Base-by-base conservation (phyloP, 1,139 yeast species). In the Nadsonia starkeyi-henricii region DNA sequence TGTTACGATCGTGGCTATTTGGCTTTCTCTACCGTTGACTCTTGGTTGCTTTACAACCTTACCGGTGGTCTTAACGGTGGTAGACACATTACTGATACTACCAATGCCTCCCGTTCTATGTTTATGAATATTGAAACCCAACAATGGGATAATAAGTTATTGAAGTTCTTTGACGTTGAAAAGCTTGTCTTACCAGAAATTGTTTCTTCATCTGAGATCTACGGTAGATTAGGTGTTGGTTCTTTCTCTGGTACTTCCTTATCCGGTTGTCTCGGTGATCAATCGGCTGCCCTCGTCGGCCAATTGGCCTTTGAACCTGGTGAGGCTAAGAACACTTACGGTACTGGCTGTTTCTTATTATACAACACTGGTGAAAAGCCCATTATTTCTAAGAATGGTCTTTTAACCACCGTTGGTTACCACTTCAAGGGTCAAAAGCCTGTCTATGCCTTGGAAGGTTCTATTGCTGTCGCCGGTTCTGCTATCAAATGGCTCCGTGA, bases 381-480 rank as follows among this genome's bases (percentile, higher is more conserved):
- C 13, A 66, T 68, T 26, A 75, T 81, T 46, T 79, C 89, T 42
- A 72, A 76, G 43, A 80, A 84, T 61, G 96, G 96, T 46, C 79
- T 94, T 12, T 73, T 89, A 57, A 86, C 96, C 43, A 89, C 96
- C 1, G 75, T 88, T 51, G 95, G 93, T 1, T 89, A 75, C 70
- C 85, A 95, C 84, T 83, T 88, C 67, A 93, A 94, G 42, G 73
- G 73, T 48, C 71, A 75, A 47, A 67, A 73, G 54, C 95, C 96
- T 2, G 86, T 83, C 58, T 89, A 78, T 66, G 96, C 96, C 8
- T 70, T 89, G 51, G 97, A 89, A 68, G 97, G 96, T 18, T 86
- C 96, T 20, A 85, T 89, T 60, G 95, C 96, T 1, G 97, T 88
- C 49, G 96, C 96, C 12, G 97, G 97, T 41, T 80, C 95, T 17